These are phyloP conservation scores for Phaseolus coccineus DNA, from an alignment of 331 rosid genomes.

Conservation along the genomic window DNA sequence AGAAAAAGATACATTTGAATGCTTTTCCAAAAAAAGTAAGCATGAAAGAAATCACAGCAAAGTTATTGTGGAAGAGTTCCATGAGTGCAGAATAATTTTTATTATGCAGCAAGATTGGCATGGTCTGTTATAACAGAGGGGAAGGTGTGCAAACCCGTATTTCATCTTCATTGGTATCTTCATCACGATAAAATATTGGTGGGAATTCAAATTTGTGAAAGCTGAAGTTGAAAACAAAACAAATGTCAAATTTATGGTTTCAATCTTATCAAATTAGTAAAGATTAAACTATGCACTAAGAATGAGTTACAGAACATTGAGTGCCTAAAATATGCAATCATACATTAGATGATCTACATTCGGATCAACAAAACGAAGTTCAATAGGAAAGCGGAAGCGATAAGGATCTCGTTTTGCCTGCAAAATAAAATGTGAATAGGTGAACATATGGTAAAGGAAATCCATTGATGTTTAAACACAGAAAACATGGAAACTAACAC, in stretches of 20 bases:
- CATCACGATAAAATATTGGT: conserved; percentile 89
- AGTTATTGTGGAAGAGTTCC: conserved; percentile 26
- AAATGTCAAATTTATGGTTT: conserved; percentile 43
- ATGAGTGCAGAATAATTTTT: conserved; percentile 16
- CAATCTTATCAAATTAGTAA: conserved; percentile 35
- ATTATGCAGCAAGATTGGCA: conserved; percentile 29
- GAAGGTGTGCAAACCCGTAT: conserved; percentile 68
- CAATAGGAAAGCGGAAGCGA: conserved; percentile 95
- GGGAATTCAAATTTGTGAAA: conserved; percentile 89
- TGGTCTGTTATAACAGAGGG: conserved; percentile 36
- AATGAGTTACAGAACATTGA: conserved; percentile 39
- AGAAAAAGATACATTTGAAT: conserved; percentile 21
- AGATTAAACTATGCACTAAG: conserved; percentile 31
- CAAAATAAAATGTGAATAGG: conserved; percentile 36
- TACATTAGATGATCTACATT: conserved; percentile 97
- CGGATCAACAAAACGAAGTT: conserved; percentile 89
- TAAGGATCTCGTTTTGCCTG: conserved; percentile 98
- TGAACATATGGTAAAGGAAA: conserved; percentile 18
- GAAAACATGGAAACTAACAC: conserved; percentile 14
- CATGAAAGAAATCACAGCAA: conserved; percentile 14
- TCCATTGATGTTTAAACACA: conserved; percentile 15
- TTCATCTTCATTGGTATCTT: conserved; percentile 77
- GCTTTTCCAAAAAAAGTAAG: conserved; percentile 4
- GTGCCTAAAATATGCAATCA: conserved; percentile 45
- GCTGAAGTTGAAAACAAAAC: conserved; percentile 60